Percentiles rank a stretch among this genome's conserved stretches.
Conservation (phyloP, 371 early-diverging fungal genomes). For the Catenaria anguillulae region DNA sequence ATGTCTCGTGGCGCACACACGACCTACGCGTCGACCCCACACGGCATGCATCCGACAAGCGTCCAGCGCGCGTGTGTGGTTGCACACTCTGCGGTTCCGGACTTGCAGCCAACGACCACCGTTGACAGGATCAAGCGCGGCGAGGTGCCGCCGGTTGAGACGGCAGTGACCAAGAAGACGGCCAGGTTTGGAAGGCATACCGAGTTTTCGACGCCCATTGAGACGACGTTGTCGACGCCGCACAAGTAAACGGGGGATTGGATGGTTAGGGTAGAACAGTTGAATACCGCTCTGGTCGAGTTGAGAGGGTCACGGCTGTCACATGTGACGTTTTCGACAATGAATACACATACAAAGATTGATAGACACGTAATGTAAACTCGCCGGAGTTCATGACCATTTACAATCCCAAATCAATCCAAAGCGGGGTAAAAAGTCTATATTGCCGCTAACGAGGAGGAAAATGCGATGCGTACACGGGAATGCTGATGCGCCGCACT, state of each 20-base stretch:
- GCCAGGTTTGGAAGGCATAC: conserved; percentile 4
- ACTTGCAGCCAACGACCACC: not conserved
- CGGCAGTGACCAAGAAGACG: not conserved
- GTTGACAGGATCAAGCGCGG: not conserved
- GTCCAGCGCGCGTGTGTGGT: not conserved
- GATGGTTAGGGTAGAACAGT: too few species aligned
- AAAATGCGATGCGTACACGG: too few species aligned
- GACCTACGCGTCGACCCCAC: conserved; percentile 5
- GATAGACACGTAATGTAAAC: not conserved
- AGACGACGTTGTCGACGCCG: not conserved
- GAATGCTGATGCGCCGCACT: too few species aligned
- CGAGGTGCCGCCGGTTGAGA: not conserved
- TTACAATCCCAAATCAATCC: too few species aligned
- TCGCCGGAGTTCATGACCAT: too few species aligned
- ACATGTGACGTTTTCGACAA: too few species aligned
- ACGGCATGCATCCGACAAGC: not conserved
- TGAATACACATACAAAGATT: too few species aligned
- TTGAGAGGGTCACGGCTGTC: too few species aligned
- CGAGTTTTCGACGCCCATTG: conserved; percentile 7
- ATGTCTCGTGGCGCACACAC: conserved; percentile 5
- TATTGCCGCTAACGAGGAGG: too few species aligned
- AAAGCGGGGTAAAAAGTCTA: too few species aligned
- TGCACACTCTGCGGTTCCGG: not conserved
- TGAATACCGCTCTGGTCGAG: too few species aligned
- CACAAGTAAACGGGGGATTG: too few species aligned